Percentiles rank a stretch among this genome's conserved stretches.
Conservation (phyloP, 2,329 filamentous ascomycete species). For the Rugonectria rugulosa region DNA sequence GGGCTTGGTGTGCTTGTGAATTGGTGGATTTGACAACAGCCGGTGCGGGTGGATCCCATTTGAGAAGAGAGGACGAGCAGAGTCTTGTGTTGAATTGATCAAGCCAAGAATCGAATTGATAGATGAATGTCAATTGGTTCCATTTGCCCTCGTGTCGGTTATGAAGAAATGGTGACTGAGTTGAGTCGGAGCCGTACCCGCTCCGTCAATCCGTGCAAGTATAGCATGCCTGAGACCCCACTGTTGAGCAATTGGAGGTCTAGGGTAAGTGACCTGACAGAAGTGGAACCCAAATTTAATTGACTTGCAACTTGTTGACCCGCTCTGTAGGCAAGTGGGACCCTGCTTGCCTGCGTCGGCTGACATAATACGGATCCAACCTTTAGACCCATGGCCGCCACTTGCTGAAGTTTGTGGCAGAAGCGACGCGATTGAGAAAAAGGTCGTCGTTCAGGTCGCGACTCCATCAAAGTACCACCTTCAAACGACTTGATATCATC, state of each 20-base stretch:
- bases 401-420: conserved; percentile 32
- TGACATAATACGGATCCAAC: conserved; percentile 31
- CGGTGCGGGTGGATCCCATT: background rate
- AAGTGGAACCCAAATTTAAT: too few relatives aligned
- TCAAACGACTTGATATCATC: conserved; percentile 31
- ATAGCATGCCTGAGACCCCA: too few relatives aligned
- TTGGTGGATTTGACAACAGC: background rate
- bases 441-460: conserved; percentile 38
- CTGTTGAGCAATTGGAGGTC: background rate
- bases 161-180: too few relatives aligned
- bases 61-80: background rate
- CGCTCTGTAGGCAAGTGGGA: too few relatives aligned
- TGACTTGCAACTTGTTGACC: too few relatives aligned
- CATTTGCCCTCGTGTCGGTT: too few relatives aligned
- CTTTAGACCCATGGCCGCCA: conserved; percentile 4
- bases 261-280: conserved; percentile 30
- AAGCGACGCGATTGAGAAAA: conserved; percentile 44
- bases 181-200: too few relatives aligned
- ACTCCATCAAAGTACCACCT: conserved; percentile 38
- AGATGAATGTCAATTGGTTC: background rate
- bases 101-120: too few relatives aligned
- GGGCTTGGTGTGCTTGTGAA: background rate
- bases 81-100: too few relatives aligned
- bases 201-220: too few relatives aligned
- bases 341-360: background rate